Percentiles rank a stretch among this genome's conserved stretches.
These are phyloP conservation scores for Podila horticola DNA, from an alignment of 192 early-diverging fungal genomes.

Conservation along the genomic window DNA sequence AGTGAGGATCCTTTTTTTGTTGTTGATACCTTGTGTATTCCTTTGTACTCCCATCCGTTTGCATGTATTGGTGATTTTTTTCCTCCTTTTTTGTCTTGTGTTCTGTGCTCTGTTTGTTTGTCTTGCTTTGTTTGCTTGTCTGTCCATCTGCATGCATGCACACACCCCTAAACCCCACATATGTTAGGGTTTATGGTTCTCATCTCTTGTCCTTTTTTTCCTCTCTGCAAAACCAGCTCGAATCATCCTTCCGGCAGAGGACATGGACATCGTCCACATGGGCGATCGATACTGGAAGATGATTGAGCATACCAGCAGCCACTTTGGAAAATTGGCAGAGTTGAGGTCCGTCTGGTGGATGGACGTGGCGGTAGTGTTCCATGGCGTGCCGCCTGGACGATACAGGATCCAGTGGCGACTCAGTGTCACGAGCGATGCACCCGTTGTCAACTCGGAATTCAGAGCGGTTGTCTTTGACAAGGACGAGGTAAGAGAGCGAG, in stretches of 20 bases:
- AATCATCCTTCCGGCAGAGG: conserved; percentile 22
- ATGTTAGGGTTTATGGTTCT: not conserved
- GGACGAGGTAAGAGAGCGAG: conserved; percentile 13
- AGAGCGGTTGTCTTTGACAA: conserved; percentile 26
- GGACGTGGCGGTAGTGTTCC: conserved; percentile 17
- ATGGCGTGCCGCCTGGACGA: conserved; percentile 30
- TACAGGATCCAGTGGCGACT: conserved; percentile 49
- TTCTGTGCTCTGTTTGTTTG: too few relatives aligned
- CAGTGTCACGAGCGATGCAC: conserved; percentile 35
- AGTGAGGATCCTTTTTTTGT: not conserved
- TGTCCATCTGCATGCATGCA: too few relatives aligned
- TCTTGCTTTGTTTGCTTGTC: too few relatives aligned
- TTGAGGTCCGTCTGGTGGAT: conserved; percentile 50
- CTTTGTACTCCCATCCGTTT: too few relatives aligned
- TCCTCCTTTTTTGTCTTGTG: not conserved
- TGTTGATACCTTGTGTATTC: not conserved
- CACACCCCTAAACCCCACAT: not conserved
- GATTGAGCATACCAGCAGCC: conserved; percentile 14
- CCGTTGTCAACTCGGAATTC: conserved; percentile 43
- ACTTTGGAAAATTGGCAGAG: conserved; percentile 34
- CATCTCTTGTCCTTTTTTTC: not conserved
- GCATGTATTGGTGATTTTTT: not conserved
- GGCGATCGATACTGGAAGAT: conserved; percentile 43
- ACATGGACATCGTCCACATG: conserved; percentile 34
- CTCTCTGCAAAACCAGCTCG: conserved; percentile 10